Evolutionary conservation across 192 early-diverging fungal genomes (phyloP).

Genomic region (Coemansia pectinata): DNA sequence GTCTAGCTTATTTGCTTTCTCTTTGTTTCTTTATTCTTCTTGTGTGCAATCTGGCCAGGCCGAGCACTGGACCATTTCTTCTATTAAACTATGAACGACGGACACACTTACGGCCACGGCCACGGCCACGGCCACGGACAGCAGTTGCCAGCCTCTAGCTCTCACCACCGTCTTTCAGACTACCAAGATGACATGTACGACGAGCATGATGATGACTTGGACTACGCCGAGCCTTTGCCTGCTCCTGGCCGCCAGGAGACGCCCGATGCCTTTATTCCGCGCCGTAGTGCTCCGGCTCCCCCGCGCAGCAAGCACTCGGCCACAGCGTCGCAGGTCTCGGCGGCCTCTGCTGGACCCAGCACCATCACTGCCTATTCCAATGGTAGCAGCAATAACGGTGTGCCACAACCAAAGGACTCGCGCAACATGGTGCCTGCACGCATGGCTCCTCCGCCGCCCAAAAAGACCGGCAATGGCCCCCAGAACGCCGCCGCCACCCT

Average conservation of each 20-base stretch:
- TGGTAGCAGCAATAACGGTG: slow-evolving; percentile 7
- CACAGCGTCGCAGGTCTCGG: slow-evolving; percentile 16
- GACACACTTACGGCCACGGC: slow-evolving; percentile 14
- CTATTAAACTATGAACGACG: slow-evolving; percentile 45
- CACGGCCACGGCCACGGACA: slow-evolving; percentile 22
- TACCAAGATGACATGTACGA: slow-evolving; percentile 42
- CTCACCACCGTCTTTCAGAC: slow-evolving; percentile 18
- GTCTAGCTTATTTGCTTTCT: slow-evolving; percentile 16
- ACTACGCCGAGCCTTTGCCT: slow-evolving; percentile 19
- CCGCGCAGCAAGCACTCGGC: slow-evolving; percentile 35
- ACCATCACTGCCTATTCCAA: slow-evolving; percentile 27
- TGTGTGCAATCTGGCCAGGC: slow-evolving; percentile 8
- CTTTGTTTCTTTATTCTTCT: slow-evolving; percentile 11
- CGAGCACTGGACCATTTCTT: slow-evolving; percentile 9
- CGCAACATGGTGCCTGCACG: slow-evolving; percentile 35
- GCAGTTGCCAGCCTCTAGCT: slow-evolving; percentile 4
- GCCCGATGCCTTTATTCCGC: slow-evolving; percentile 51
- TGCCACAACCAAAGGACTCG: slow-evolving; percentile 5
- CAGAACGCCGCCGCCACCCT: slow-evolving; percentile 20
- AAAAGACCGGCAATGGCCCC: slow-evolving; percentile 46
- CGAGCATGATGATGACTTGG: slow-evolving; percentile 39
- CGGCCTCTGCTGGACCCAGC: slow-evolving; percentile 20
- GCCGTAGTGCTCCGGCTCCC: slow-evolving; percentile 53
- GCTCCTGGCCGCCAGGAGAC: slow-evolving; percentile 15
- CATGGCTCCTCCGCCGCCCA: slow-evolving; percentile 49